Base-by-base conservation (phyloP, 352 stramenopile species). In the Phytophthora chlamydospora region DNA sequence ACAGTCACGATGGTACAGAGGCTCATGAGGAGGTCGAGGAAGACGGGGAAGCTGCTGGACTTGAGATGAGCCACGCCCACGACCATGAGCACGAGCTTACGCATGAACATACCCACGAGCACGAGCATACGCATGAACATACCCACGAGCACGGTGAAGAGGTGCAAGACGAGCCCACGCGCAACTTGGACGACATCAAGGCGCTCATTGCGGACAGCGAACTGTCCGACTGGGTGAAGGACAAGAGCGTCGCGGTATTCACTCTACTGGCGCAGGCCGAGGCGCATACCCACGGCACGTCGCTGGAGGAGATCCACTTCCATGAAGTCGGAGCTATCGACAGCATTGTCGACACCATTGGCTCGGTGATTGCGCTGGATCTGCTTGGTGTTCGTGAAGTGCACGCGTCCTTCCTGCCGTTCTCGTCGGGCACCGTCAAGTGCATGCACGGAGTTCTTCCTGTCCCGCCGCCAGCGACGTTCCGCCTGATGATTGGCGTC, bases 311-410 rank as follows among this genome's bases (percentile, higher is more conserved):
- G 59, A 96, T 99, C 45, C 96, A 99, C 69, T 99, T 99, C 74
- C 97, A 99, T 71, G 97, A 99, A 75, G 97, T 99, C 6, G 97
- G 97, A 19, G 93, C 96, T 14, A 96, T 99, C 61, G 96, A 99
- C 80, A 98, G 90, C 58, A 98, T 99, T 71, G 80, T 99, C 21
- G 96, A 99, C 75, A 98, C 96, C 6, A 91, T 99, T 40, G 97
- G 97, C 1, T 97, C 90, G 1, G 80, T 99, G 31, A 63, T 98
- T 9, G 96, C 95, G 1, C 71, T 99, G 21, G 84, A 98, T 68
- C 51, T 98, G 57, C 78, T 99, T 6, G 88, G 85, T 27, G 91
- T 98, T 3, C 82, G 93, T 38, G 68, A 97, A 35, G 90, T 97
- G 29, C 90, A 91, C 62, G 86, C 71, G 48, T 91, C 88, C 10